Conservation (phyloP, 2,329 filamentous ascomycete species). For the Ophiostoma himal-ulmi region DNA sequence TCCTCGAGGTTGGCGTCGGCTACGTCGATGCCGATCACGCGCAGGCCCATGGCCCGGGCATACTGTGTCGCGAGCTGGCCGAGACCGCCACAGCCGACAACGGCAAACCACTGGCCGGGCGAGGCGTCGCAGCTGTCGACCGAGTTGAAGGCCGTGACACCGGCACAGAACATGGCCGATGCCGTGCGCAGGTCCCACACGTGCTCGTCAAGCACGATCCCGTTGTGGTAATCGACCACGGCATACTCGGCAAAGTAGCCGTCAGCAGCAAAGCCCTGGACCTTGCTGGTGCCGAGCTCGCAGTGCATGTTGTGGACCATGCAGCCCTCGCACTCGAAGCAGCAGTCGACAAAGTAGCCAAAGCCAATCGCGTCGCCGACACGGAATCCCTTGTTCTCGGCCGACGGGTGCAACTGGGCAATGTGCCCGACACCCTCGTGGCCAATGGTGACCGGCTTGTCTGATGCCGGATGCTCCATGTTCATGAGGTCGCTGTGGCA, state of each 20-base stretch:
- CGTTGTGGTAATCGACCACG: slow-evolving; percentile 41
- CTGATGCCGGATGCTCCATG: slow-evolving; percentile 25
- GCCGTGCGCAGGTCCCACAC: slow-evolving; percentile 33
- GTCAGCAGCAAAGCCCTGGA: slow-evolving; percentile 40
- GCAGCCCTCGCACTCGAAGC: slow-evolving; percentile 44
- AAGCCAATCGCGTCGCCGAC: slow-evolving; percentile 42
- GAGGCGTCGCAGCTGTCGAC: slow-evolving; percentile 34
- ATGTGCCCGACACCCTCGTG: slow-evolving; percentile 45
- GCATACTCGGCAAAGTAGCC: slow-evolving; percentile 46
- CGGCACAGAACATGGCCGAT: slow-evolving; percentile 45
- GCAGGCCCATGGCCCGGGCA: slow-evolving; percentile 41
- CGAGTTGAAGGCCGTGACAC: slow-evolving; percentile 40
- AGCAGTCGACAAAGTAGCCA: slow-evolving; percentile 41
- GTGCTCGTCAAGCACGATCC: slow-evolving; percentile 36
- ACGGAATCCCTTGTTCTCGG: slow-evolving; percentile 37
- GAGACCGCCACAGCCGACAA: slow-evolving; percentile 41
- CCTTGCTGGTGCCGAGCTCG: slow-evolving; percentile 35
- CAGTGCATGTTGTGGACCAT: slow-evolving; percentile 40
- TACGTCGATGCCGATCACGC: slow-evolving; percentile 40
- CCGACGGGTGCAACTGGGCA: slow-evolving; percentile 34
- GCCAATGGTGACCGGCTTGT: slow-evolving; percentile 32
- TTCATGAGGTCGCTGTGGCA: slow-evolving; percentile 33
- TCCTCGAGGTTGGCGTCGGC: slow-evolving; percentile 38
- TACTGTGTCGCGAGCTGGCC: slow-evolving; percentile 43
- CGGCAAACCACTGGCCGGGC: slow-evolving; percentile 36